Base-by-base conservation (phyloP, 176 grass and related monocot genomes). In the Musa acuminata region DNA sequence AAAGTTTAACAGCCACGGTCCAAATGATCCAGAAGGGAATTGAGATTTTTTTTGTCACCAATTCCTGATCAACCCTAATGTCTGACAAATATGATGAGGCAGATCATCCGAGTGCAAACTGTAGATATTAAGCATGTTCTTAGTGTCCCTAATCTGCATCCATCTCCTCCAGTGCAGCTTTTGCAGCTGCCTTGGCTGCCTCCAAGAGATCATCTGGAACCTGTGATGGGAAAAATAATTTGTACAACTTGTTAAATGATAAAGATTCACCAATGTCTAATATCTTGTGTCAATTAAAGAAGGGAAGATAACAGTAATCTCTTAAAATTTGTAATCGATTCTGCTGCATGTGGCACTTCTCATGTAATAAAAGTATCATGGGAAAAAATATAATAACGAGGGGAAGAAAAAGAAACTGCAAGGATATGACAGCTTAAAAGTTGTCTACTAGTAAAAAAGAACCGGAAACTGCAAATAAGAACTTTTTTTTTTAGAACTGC, bases 141-240 rank as follows among this genome's bases (percentile, higher is more conserved):
- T 35, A 17, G 4, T 21, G 14, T 50, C 29, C 48, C 19, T 70
- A 96, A 74, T 92, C 89, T 52, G 89, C 92, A 78, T 96, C 87
- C 92, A 92, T 96, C 73, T 86, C 92, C 81, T 92, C 89, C 6
- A 86, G 64, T 50, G 92, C 87, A 29, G 82, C 87, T 78, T 87
- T 84, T 48, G 89, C 92, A 69, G 80, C 87, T 22, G 83, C 65
- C 79, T 82, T 89, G 43, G 85, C 89, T 76, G 82, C 80, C 80
- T 92, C 80, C 77, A 89, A 63, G 10, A 92, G 62, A 84, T 74
- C 75, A 80, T 87, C 83, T 13, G 89, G 86, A 29, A 96, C 89
- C 89, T 96, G 84, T 16, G 79, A 73, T 20, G 9, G 10, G 22
- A 7, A 53, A 1, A 52, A n/a, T 19, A 49, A 73, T 52, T 9